Percentiles rank a stretch among this genome's conserved stretches.
Evolutionary conservation across 208 protist genomes (phyloP).

Genomic region (Crithidia sp.): DNA sequence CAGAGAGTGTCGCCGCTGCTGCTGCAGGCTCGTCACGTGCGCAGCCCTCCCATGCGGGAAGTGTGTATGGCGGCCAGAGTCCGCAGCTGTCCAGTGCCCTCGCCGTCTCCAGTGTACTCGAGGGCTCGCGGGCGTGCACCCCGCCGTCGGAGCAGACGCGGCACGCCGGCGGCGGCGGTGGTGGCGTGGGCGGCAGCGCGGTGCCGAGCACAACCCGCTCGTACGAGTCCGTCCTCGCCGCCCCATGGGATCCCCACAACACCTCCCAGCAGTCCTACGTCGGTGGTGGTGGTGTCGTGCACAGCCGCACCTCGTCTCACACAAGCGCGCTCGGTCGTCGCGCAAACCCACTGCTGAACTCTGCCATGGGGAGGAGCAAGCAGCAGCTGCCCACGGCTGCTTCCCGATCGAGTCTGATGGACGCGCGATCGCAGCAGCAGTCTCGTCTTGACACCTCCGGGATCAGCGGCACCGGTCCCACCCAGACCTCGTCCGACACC

Average conservation of each 20-base stretch:
- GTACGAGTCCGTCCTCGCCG: slow-evolving; percentile 58
- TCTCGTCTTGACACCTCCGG: slow-evolving; percentile 28
- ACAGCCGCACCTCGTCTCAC: slow-evolving; percentile 38
- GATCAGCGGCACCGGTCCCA: slow-evolving; percentile 3
- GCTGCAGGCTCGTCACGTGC: background rate
- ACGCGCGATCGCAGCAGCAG: slow-evolving; percentile 13
- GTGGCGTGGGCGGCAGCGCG: slow-evolving; percentile 8
- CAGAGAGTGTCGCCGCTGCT: background rate
- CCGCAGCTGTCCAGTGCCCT: slow-evolving; percentile 10
- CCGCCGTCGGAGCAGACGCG: slow-evolving; percentile 59
- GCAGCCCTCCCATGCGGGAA: slow-evolving; percentile 8
- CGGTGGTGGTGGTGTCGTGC: slow-evolving; percentile 9
- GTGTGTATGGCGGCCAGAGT: slow-evolving; percentile 16
- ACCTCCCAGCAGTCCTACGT: slow-evolving; percentile 20
- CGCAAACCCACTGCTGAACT: slow-evolving; percentile 77
- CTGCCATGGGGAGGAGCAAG: slow-evolving; percentile 29
- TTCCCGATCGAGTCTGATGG: slow-evolving; percentile 7
- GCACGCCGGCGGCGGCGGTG: slow-evolving; percentile 1
- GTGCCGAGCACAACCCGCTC: slow-evolving; percentile 43
- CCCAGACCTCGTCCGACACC: slow-evolving; percentile 5
- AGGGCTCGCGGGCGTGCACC: slow-evolving; percentile 70
- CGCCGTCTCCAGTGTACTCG: slow-evolving; percentile 26
- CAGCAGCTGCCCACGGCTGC: slow-evolving; percentile 4
- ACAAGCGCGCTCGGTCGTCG: slow-evolving; percentile 57
- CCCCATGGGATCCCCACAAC: slow-evolving; percentile 69